Percentiles rank a stretch among this genome's conserved stretches.
Evolutionary conservation across 2,329 filamentous ascomycete species (phyloP).

Genomic region (Colletotrichum sp.): DNA sequence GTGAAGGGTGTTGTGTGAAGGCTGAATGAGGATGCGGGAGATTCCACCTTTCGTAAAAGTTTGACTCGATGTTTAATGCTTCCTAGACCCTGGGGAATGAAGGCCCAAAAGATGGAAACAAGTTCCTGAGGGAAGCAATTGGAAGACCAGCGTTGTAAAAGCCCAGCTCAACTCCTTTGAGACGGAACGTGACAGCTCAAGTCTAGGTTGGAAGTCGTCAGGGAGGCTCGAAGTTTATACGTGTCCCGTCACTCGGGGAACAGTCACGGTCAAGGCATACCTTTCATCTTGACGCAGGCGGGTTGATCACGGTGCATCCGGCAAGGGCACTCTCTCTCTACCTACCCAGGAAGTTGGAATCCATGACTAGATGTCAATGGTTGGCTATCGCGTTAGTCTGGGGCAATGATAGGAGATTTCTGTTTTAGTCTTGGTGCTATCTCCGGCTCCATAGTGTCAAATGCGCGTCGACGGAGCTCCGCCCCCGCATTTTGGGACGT

Average conservation of each 20-base stretch:
- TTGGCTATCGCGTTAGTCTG: neutral
- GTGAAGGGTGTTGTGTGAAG: neutral
- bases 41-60: neutral
- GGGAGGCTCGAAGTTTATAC: neutral
- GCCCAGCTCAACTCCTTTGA: neutral
- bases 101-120: neutral
- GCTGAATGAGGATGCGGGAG: neutral
- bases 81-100: neutral
- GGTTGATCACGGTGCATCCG: neutral
- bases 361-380: neutral
- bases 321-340: neutral
- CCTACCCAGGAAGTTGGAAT: neutral
- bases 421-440: neutral
- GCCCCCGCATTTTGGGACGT: slow-evolving; percentile 9
- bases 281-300: neutral
- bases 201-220: neutral
- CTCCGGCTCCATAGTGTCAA: neutral
- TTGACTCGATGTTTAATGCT: neutral
- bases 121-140: neutral
- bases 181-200: neutral
- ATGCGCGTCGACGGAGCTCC: slow-evolving; percentile 9
- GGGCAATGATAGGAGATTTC: neutral
- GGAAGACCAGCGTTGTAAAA: neutral
- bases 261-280: neutral
- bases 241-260: neutral